Evolutionary conservation across 106 monocot species (phyloP).

Genomic region (Gastrodia elata): DNA sequence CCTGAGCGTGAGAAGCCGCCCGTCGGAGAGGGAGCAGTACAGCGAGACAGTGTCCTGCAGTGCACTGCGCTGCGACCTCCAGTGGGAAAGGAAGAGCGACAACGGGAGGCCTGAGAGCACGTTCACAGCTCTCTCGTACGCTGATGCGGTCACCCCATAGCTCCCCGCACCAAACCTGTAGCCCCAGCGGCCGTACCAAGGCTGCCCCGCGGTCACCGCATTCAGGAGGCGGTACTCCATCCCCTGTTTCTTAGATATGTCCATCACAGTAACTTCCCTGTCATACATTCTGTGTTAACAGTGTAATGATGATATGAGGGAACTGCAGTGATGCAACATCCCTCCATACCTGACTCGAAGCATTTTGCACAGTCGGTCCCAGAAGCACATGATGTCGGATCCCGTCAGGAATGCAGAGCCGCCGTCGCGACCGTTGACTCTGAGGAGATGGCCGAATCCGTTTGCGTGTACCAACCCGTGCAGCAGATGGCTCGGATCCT

Average conservation of each 20-base stretch:
- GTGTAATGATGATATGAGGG: no score
- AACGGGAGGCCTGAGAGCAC: slow-evolving; percentile 37
- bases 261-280: slow-evolving; percentile 90
- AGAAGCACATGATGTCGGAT: slow-evolving; percentile 72
- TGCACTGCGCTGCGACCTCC: slow-evolving; percentile 14
- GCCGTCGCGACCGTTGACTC: slow-evolving; percentile 83
- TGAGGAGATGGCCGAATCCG: slow-evolving; percentile 84
- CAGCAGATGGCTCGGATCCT: slow-evolving; percentile 64
- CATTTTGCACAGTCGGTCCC: slow-evolving; percentile 78
- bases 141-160: slow-evolving; percentile 37
- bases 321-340: no score
- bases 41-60: slow-evolving; percentile 50
- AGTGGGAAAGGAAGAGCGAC: slow-evolving; percentile 34
- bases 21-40: slow-evolving; percentile 44
- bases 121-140: slow-evolving; percentile 42
- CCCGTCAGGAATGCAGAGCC: slow-evolving; percentile 63
- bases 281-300: no score
- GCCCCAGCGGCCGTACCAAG: slow-evolving; percentile 88
- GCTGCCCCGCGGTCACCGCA: slow-evolving; percentile 38
- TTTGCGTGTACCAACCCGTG: slow-evolving; percentile 88
- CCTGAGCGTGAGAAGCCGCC: slow-evolving; percentile 33
- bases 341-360: slow-evolving; percentile 65
- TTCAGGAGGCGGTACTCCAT: slow-evolving; percentile 64
- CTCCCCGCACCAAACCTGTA: slow-evolving; percentile 65
- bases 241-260: slow-evolving; percentile 69